Evolutionary conservation across 768 basidiomycete species (phyloP).

Genomic region (Candolleomyces efflorescens): DNA sequence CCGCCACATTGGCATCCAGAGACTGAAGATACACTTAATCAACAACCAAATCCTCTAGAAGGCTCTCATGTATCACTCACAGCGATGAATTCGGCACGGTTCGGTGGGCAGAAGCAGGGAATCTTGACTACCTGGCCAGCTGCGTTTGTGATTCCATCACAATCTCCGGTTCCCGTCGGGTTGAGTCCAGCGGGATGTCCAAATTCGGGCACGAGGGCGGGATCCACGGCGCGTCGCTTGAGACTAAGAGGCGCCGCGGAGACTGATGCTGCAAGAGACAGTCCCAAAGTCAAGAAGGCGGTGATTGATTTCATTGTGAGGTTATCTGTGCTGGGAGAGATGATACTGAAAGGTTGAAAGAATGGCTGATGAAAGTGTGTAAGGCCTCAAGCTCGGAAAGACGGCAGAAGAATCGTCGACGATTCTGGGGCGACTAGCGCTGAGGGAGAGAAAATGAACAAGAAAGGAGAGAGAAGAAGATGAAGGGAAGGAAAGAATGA

Average conservation of each 20-base stretch:
- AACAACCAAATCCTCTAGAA: no score
- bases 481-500: neutral
- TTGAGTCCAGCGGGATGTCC: slow-evolving; percentile 54
- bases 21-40: slow-evolving; percentile 18
- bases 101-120: slow-evolving; percentile 64
- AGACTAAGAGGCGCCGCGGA: slow-evolving; percentile 31
- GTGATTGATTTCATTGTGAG: slow-evolving; percentile 21
- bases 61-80: slow-evolving; percentile 24
- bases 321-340: neutral
- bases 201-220: slow-evolving; percentile 53
- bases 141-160: slow-evolving; percentile 59
- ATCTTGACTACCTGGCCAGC: slow-evolving; percentile 55
- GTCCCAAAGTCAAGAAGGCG: slow-evolving; percentile 20
- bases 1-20: slow-evolving; percentile 52
- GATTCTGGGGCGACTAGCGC: slow-evolving; percentile 6
- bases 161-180: slow-evolving; percentile 56
- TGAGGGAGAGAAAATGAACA: neutral
- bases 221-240: slow-evolving; percentile 35
- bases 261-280: slow-evolving; percentile 30
- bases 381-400: slow-evolving; percentile 8
- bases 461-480: slow-evolving; percentile 5
- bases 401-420: slow-evolving; percentile 10
- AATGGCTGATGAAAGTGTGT: neutral
- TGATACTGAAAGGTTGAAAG: neutral
- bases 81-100: slow-evolving; percentile 45